Percentiles rank a stretch among this genome's conserved stretches.
phyloP scores from a whole-genome alignment of 1,284 basidiomycete genomes.

The Polyporus tsugae region DNA sequence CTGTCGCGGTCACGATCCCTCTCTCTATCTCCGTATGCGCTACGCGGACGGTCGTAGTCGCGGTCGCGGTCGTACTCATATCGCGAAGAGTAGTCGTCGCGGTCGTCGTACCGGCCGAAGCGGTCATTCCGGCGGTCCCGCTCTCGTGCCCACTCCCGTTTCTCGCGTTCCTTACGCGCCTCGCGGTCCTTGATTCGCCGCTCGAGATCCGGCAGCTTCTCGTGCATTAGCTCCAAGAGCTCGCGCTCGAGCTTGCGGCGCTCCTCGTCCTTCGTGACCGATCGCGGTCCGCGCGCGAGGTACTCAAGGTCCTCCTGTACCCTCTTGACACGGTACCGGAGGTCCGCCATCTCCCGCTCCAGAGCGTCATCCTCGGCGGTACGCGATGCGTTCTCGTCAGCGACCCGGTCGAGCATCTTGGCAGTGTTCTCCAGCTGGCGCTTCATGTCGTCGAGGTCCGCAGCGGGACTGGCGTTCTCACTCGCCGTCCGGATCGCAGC shows the following conservation, averaged over 20 bases:
- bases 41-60: slow-evolving; percentile 48
- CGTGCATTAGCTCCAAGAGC: slow-evolving; percentile 88
- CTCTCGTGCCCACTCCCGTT: slow-evolving; percentile 80
- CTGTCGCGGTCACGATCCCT: slow-evolving; percentile 44
- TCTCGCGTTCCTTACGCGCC: slow-evolving; percentile 78
- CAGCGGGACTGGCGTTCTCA: slow-evolving; percentile 74
- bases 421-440: slow-evolving; percentile 86
- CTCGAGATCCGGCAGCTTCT: slow-evolving; percentile 92
- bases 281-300: slow-evolving; percentile 81
- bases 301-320: slow-evolving; percentile 96
- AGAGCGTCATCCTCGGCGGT: slow-evolving; percentile 88
- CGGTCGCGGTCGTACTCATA: slow-evolving; percentile 50
- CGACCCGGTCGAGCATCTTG: slow-evolving; percentile 80
- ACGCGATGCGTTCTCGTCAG: slow-evolving; percentile 65
- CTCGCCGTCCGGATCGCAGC: slow-evolving; percentile 80
- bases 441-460: slow-evolving; percentile 89
- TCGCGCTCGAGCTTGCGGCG: slow-evolving; percentile 90
- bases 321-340: slow-evolving; percentile 87
- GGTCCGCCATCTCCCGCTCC: slow-evolving; percentile 89
- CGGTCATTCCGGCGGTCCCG: slow-evolving; percentile 89
- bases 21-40: slow-evolving; percentile 40
- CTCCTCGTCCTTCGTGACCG: slow-evolving; percentile 85
- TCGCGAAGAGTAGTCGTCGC: slow-evolving; percentile 43
- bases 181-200: slow-evolving; percentile 85
- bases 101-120: slow-evolving; percentile 72